Evolutionary conservation across 2,329 filamentous ascomycete genomes (phyloP), one percentile per base, ranked within the genome.

Genomic region (Massarina eburnea): DNA sequence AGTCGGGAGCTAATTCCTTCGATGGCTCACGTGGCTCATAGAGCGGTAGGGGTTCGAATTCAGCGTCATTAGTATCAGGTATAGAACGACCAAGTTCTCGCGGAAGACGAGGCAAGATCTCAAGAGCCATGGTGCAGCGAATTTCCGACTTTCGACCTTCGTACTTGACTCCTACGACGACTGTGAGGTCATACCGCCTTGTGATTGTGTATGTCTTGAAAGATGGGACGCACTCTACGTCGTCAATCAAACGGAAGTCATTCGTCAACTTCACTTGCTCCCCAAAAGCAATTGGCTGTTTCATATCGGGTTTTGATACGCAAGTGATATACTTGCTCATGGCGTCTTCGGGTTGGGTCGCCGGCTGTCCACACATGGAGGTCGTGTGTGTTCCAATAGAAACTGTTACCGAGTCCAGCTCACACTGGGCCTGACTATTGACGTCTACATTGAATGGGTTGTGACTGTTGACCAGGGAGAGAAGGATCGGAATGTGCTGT

Each of bases 121-220:
- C 59, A 0, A 70, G 51, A 2, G 58, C 48, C 1, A 55, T 61
- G 10, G 34, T 64, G 19, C 58, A 61, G 5, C 52, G 54, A 20
- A 70, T 52, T 3, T 46, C 57, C 41, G 64, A 67, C 3, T 48
- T 47, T 18, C 67, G 57, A n/a, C 48, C 50, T 12, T 54, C 46
- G 39, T 52, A 66, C 32, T 55, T 61, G 34, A 70, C 51, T 26
- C 60, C 62, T 4, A 69, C 50, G 3, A 51, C 46, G 3, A 68
- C 46, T 8, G 41, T 51, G 18, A 71, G 52, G 6, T 48, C 51
- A 43, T 71, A 70, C 1, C 58, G 53, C 2, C 64, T 57, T 2
- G 58, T 66, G 19, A 69, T 56, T 3, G 58, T 64, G 43, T 67
- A 70, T 1, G 67, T 67, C 26, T 59, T 67, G 53, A 70, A 68